Conservation (phyloP, 495 filamentous ascomycete genomes). For the Durotheca rogersii region DNA sequence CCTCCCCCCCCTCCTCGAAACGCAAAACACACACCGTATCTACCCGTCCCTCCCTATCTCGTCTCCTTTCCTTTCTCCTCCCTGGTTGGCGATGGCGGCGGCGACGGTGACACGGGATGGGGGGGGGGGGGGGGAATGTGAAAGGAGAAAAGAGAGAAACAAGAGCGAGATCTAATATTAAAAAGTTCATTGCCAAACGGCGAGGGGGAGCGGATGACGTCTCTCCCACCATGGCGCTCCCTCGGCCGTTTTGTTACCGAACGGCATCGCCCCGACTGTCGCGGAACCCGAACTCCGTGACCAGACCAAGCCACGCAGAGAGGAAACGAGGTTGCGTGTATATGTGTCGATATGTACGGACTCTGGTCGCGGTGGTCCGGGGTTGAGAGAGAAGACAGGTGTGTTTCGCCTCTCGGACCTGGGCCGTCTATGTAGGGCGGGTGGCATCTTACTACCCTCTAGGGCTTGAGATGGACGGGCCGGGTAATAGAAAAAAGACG, state of each 20-base stretch:
- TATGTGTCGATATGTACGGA: too few relatives aligned
- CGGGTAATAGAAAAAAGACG: too few relatives aligned
- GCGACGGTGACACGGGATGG: too few relatives aligned
- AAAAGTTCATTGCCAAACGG: slow-evolving; percentile 16
- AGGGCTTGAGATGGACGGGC: too few relatives aligned
- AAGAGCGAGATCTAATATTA: slow-evolving; percentile 5
- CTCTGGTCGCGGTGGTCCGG: slow-evolving; percentile 25
- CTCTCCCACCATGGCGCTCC: slow-evolving; percentile 50
- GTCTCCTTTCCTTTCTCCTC: too few relatives aligned
- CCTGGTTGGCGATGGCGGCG: too few relatives aligned
- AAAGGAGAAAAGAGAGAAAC: not conserved
- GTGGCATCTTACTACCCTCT: too few relatives aligned
- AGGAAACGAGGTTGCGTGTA: too few relatives aligned
- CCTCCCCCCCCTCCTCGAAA: not conserved
- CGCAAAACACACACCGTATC: too few relatives aligned
- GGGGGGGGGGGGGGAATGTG: not conserved
- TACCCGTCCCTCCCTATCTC: too few relatives aligned
- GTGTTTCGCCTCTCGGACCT: slow-evolving; percentile 40
- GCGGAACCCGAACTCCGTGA: slow-evolving; percentile 38
- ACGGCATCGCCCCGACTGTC: slow-evolving; percentile 47
- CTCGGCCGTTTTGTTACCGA: slow-evolving; percentile 25
- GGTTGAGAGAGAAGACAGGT: slow-evolving; percentile 66
- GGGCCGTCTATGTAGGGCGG: too few relatives aligned
- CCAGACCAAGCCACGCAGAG: too few relatives aligned
- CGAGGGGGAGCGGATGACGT: slow-evolving; percentile 47